These are phyloP conservation scores for Sphagnum tenellum DNA, from an alignment of 225 moss, liverwort and hornwort species.

Conservation along the genomic window DNA sequence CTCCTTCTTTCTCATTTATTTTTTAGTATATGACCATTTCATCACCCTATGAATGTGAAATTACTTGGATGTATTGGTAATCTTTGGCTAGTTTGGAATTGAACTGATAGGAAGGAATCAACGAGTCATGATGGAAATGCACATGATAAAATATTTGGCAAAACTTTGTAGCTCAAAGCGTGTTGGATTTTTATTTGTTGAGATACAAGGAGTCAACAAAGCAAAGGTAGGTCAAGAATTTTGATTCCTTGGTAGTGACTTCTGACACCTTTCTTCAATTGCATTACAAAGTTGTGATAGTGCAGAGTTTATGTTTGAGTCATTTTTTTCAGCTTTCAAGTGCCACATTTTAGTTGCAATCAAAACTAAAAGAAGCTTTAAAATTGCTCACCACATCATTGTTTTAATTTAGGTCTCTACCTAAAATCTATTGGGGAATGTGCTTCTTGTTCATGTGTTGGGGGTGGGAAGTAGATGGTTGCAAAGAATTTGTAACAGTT, in stretches of 20 bases:
- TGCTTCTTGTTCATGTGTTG: background rate
- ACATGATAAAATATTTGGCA: background rate
- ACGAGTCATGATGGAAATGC: background rate
- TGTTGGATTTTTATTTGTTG: conserved; percentile 65
- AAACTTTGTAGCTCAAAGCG: conserved; percentile 35
- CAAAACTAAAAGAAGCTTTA: conserved; percentile 7
- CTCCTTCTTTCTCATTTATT: too few relatives aligned
- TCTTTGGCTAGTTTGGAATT: background rate
- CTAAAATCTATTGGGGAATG: background rate
- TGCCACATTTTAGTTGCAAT: background rate
- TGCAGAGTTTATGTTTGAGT: background rate
- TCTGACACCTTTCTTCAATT: background rate
- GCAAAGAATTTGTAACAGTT: conserved; percentile 71
- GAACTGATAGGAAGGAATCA: background rate
- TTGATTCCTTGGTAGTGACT: too few relatives aligned
- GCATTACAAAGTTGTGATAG: background rate
- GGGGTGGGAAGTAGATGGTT: conserved; percentile 49
- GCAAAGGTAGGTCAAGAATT: conserved; percentile 22
- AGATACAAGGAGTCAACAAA: conserved; percentile 64
- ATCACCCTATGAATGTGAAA: too few relatives aligned
- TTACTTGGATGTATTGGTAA: too few relatives aligned
- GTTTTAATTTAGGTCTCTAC: background rate
- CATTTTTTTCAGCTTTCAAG: background rate
- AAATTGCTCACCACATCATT: background rate
- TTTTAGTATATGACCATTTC: too few relatives aligned